Base-by-base conservation (phyloP, 2,329 filamentous ascomycete genomes). In the Botryotinia calthae region DNA sequence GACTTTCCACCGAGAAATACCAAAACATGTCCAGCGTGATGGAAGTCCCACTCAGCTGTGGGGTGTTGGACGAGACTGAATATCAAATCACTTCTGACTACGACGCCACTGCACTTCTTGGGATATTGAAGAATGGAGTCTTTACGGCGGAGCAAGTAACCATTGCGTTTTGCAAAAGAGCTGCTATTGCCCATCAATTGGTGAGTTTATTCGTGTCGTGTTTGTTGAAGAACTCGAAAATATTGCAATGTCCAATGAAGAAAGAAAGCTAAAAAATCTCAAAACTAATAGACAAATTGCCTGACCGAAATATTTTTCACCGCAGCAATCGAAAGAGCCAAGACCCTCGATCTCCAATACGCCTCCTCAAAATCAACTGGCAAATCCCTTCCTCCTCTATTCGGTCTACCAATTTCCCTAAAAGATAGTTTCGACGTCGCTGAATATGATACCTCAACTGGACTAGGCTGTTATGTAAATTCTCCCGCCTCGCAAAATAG, bases 391-490 rank as follows among this genome's bases (percentile, higher is more conserved):
- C 77, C 80, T 2, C 77, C 80, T 2, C 85, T 75, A 14, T 48
- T 51, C 5, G 70, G 70, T 1, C 22, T 72, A n/a, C 70, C 70
- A 9, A 25, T 72, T 7, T 44, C 44, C 34, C 66, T 54, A 9
- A 40, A 97, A 80, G 94, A 90, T 75, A 88, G 88, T 1, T 87
- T 97, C 74, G 87, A 90, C 25, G 91, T 97, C 16, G 90, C 88
- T 71, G 94, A 93, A 34, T 31, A 44, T 1, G 68, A 71, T 22
- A 48, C 40, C 3, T 61, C 68, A 10, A 62, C 42, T 34, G 68
- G 68, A 16, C 97, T 94, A 77, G 94, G 97, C 80, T 89, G 89
- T n/a, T 91, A 89, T 16, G 90, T 97, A 1, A 94, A 93, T 1
- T 95, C 93, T 82, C 93, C 91, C 34, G 84, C 86, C 67, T 87